A percentile compares a stretch with the other conserved stretches of the same genome.
These are phyloP conservation scores for Digitaria exilis DNA, from an alignment of 202 grass and related monocot genomes.

Conservation along the genomic window DNA sequence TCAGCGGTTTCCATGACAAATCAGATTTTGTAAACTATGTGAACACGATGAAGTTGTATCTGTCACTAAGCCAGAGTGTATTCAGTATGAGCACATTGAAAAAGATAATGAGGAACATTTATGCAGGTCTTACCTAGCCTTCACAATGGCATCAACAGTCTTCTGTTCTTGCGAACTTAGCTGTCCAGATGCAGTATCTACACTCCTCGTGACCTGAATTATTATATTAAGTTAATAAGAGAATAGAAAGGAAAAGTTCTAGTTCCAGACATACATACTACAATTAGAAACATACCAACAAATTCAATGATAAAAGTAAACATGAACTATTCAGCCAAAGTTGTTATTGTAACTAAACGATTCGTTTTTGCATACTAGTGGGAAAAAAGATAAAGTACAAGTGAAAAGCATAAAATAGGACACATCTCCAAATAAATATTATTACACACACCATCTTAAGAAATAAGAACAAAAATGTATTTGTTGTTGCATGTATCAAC, in stretches of 20 bases:
- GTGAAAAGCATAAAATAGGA: neutral
- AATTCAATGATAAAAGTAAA: neutral
- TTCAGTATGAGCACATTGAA: constrained; percentile 1
- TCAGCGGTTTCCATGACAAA: constrained; percentile 35
- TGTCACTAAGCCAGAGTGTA: neutral
- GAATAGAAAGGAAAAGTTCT: neutral
- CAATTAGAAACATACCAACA: neutral
- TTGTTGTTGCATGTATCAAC: neutral
- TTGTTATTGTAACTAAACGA: neutral
- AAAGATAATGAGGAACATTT: constrained; percentile 3
- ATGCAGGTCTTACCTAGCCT: constrained; percentile 51
- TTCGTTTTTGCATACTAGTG: neutral
- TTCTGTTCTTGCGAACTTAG: constrained; percentile 74
- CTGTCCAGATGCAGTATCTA: constrained; percentile 66
- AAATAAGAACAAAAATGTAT: no score
- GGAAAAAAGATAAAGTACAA: neutral
- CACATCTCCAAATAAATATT: constrained; percentile 2
- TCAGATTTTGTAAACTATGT: constrained; percentile 25
- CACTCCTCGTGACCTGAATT: constrained; percentile 68
- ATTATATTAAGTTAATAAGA: constrained; percentile 11
- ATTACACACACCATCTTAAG: no score
- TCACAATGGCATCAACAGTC: constrained; percentile 77
- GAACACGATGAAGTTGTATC: constrained; percentile 4
- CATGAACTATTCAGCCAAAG: constrained; percentile 19
- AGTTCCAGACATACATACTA: neutral